Base-by-base conservation (phyloP, 305 asterid species). In the Fraxinus xanthoxyloides region DNA sequence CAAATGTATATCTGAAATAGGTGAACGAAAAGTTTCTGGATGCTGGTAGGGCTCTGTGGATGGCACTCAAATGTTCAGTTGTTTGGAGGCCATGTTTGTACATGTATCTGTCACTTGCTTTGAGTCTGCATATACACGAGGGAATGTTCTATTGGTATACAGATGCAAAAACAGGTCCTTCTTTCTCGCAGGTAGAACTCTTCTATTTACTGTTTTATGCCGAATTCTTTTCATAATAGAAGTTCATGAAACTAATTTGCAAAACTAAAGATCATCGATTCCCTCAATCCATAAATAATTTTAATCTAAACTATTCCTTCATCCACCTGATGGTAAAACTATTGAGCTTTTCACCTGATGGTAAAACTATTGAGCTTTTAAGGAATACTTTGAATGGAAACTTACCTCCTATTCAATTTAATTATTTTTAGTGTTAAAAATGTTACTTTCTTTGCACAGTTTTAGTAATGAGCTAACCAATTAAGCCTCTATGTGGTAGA, bases 71-170 rank as follows among this genome's bases (percentile, higher is more conserved):
- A 88, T 86, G 94, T 77, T 79, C 87, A 4, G 91, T 80, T 61
- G 88, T 88, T 82, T 92, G 95, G 95, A 86, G 88, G 85, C 94
- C 95, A 36, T 92, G 92, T 82, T 86, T 92, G 75, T 92, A 90
- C 89, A 90, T 92, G 95, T 90, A 86, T 83, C 82, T 92, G 7
- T 90, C 92, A 1, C 84, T 89, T 46, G 92, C 93, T 43, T 85
- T 89, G 78, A 90, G 92, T 82, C 86, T 90, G 85, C 92, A 88
- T 85, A 87, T 89, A 85, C 93, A 90, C 1, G 93, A 90, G 83
- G 95, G 95, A 31, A 89, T 92, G 92, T 89, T 92, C 84, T 90
- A 92, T 85, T 92, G 95, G 93, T 87, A 83, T 75, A 92, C 95
- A 10, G 92, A 90, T 85, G 93, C 95, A 59, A 79, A 84, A 82